These are phyloP conservation scores for Apiotrichum akiyoshidainum DNA, from an alignment of 1,284 basidiomycete genomes.

Conservation along the genomic window DNA sequence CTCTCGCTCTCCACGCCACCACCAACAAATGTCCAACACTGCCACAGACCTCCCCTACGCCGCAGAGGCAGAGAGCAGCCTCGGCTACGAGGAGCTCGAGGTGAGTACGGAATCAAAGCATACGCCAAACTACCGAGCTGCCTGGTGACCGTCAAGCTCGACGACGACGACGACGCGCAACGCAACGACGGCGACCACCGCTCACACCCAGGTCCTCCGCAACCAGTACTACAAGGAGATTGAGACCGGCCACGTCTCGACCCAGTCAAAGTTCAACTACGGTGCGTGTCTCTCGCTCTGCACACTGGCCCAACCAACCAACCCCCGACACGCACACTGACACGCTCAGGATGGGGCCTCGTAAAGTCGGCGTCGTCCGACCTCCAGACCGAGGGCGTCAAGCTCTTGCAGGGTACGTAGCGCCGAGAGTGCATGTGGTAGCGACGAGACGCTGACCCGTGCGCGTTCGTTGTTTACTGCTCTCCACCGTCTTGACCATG, in stretches of 20 bases:
- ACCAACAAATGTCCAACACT: conserved; percentile 1
- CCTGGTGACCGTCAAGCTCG: too few species aligned
- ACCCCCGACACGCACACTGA: neutral
- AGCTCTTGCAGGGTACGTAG: conserved; percentile 78
- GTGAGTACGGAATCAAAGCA: conserved; percentile 53
- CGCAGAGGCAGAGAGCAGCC: conserved; percentile 84
- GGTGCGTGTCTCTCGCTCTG: conserved; percentile 57
- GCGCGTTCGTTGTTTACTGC: neutral
- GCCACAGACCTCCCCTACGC: conserved; percentile 87
- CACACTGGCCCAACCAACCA: neutral
- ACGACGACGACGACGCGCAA: neutral
- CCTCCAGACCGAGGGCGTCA: conserved; percentile 85
- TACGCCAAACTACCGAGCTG: too few species aligned
- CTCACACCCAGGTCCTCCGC: conserved; percentile 64
- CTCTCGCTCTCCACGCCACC: neutral
- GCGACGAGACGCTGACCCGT: neutral
- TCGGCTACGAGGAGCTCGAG: conserved; percentile 84
- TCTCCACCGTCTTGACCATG: too few species aligned
- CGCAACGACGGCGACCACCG: neutral
- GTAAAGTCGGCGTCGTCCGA: conserved; percentile 80
- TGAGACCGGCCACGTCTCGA: conserved; percentile 76
- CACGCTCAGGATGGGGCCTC: conserved; percentile 69
- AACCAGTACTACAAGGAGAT: conserved; percentile 86
- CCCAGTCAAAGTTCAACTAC: conserved; percentile 98
- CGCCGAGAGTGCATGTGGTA: neutral